Evolutionary conservation across 2,329 filamentous ascomycete genomes (phyloP).

Genomic region (Lasiodiplodia sp.): DNA sequence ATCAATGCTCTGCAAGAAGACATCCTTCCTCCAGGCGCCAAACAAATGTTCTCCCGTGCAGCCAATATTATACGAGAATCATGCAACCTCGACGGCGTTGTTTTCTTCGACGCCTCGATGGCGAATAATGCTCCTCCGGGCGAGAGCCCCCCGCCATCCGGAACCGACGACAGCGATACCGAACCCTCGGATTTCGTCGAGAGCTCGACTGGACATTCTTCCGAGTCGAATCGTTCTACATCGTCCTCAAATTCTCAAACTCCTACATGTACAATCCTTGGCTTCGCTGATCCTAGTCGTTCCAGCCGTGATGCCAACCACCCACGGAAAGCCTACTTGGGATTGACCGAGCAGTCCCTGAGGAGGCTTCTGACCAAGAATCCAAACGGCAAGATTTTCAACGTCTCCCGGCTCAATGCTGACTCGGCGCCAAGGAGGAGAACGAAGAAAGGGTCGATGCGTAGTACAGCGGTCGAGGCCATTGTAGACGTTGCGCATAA

Average conservation of each 20-base stretch:
- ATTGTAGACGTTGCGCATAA: slow-evolving; percentile 34
- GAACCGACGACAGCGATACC: neutral
- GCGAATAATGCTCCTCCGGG: slow-evolving; percentile 14
- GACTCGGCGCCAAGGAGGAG: neutral
- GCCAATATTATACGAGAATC: slow-evolving; percentile 43
- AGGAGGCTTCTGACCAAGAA: slow-evolving; percentile 20
- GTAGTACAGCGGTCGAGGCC: neutral
- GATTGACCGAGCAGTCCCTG: slow-evolving; percentile 39
- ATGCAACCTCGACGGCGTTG: slow-evolving; percentile 43
- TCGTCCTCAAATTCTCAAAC: neutral
- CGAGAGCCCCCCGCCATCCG: neutral
- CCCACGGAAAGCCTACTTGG: neutral
- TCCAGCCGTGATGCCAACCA: slow-evolving; percentile 17
- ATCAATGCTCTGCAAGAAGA: slow-evolving; percentile 36
- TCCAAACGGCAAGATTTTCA: slow-evolving; percentile 31
- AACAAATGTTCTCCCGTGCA: slow-evolving; percentile 43
- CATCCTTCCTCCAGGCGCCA: slow-evolving; percentile 39
- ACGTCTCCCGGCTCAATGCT: slow-evolving; percentile 2
- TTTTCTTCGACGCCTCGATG: slow-evolving; percentile 45
- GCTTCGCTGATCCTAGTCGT: slow-evolving; percentile 31
- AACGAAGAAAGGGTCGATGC: neutral
- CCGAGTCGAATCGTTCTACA: neutral
- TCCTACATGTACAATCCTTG: slow-evolving; percentile 33
- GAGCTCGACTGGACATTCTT: neutral
- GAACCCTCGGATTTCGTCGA: neutral